These are phyloP conservation scores for Russula earlei DNA, from an alignment of 768 basidiomycete species.

Conservation along the genomic window DNA sequence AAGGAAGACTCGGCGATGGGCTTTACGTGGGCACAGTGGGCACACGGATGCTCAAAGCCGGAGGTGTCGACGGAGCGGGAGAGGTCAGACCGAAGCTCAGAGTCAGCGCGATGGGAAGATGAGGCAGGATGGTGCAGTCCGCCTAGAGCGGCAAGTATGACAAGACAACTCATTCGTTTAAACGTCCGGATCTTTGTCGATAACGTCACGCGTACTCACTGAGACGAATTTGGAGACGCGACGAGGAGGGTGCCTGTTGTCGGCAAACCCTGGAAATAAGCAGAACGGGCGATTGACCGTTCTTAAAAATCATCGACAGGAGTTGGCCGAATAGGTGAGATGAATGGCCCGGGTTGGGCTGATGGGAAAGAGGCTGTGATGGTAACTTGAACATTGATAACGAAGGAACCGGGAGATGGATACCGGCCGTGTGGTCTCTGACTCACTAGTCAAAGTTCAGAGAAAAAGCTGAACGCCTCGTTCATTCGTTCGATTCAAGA, in stretches of 20 bases:
- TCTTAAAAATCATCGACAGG: background rate
- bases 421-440: too few relatives aligned
- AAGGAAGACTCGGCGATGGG: slow-evolving; percentile 42
- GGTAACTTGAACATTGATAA: too few relatives aligned
- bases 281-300: background rate
- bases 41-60: background rate
- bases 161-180: background rate
- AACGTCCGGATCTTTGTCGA: background rate
- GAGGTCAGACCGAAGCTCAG: background rate
- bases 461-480: too few relatives aligned
- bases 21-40: slow-evolving; percentile 30
- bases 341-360: background rate
- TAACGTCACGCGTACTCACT: background rate
- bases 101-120: background rate
- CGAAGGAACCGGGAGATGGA: too few relatives aligned
- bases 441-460: too few relatives aligned
- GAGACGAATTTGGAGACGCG: background rate
- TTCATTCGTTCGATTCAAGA: too few relatives aligned
- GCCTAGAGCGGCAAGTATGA: background rate
- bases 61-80: background rate
- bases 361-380: background rate
- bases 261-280: too few relatives aligned
- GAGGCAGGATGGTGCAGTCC: background rate
- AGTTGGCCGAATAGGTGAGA: background rate
- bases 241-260: too few relatives aligned